phyloP scores from a whole-genome alignment of 2,329 filamentous ascomycete species.

The Rosellinia necatrix region DNA sequence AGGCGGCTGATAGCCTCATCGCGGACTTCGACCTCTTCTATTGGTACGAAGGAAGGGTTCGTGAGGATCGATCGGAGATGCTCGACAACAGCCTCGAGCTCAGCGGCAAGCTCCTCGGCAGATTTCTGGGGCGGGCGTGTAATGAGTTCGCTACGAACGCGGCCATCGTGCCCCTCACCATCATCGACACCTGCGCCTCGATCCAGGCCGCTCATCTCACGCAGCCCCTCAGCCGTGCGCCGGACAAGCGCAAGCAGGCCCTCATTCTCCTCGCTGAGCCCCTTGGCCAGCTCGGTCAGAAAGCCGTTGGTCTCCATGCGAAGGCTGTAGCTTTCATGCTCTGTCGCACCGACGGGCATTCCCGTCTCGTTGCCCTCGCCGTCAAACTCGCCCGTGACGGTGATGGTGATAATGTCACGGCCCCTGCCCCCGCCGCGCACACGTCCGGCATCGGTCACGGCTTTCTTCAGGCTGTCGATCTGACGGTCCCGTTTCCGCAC shows the following conservation, averaged over 20 bases:
- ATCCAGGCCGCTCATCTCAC: slow-evolving; percentile 67
- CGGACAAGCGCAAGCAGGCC: slow-evolving; percentile 73
- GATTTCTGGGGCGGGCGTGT: slow-evolving; percentile 41
- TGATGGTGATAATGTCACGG: slow-evolving; percentile 61
- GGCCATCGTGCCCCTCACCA: slow-evolving; percentile 22
- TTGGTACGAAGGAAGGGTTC: slow-evolving; percentile 93
- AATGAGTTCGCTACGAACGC: slow-evolving; percentile 4
- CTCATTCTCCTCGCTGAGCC: slow-evolving; percentile 91
- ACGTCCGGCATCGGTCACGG: slow-evolving; percentile 73
- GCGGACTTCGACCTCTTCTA: slow-evolving; percentile 91
- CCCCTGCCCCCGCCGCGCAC: slow-evolving; percentile 62
- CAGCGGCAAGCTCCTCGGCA: slow-evolving; percentile 69
- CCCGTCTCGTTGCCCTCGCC: slow-evolving; percentile 51
- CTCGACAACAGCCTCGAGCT: slow-evolving; percentile 77
- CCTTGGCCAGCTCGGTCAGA: slow-evolving; percentile 80
- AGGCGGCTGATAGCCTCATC: slow-evolving; percentile 88
- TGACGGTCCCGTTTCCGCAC: slow-evolving; percentile 88
- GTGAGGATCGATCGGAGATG: slow-evolving; percentile 85
- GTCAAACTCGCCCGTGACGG: slow-evolving; percentile 61
- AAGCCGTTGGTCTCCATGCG: slow-evolving; percentile 90
- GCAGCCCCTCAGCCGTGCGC: slow-evolving; percentile 72
- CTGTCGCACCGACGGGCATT: slow-evolving; percentile 37
- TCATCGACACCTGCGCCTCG: slow-evolving; percentile 33
- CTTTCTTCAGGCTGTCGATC: slow-evolving; percentile 85
- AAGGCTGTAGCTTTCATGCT: slow-evolving; percentile 68